Evolutionary conservation across 805 yeast genomes (phyloP), one percentile per base, ranked within the genome.

Genomic region (Candida takata): DNA sequence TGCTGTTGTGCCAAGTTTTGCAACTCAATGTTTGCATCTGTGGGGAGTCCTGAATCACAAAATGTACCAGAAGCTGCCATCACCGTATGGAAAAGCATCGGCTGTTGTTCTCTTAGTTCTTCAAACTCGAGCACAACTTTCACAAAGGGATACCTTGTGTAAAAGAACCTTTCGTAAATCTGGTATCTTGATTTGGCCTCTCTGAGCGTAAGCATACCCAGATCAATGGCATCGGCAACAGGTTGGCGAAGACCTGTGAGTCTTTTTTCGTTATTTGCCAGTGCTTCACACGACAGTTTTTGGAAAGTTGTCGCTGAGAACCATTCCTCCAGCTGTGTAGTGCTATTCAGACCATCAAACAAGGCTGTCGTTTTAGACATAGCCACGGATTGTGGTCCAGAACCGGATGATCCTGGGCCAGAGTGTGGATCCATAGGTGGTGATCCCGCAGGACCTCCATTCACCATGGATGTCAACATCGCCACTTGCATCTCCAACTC

Each of bases 41-140:
- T 42, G 19, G 67, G 60, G 2, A 52, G 43, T 20, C 53, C 49
- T 13, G 13, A 27, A 7, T 33, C 33, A 43, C 66, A 58, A 9
- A 69, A 58, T 18, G 70, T 54, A 2, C 81, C 72, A 1, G 83
- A 63, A 10, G 77, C 65, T 3, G 84, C 70, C 70, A 86, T 71
- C 12, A 86, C 61, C 0, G 82, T 66, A 26, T 77, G 69, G 45
- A 85, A 74, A 30, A 86, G 55, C 16, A 72, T 65, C 3, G 94
- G 95, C 29, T 67, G 67, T 1, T 67, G 57, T 11, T 54, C 51
- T 31, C 78, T 63, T 34, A 86, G 48, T 12, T 62, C 62, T 8
- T 70, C 74, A 17, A 64, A 43, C 12, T 62, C 60, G 0, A 54
- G 55, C 0, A 77, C 72, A 3, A 84, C 54, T 24, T 62, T 67